A percentile compares a stretch with the other conserved stretches of the same genome.
Conservation (phyloP, 768 basidiomycete genomes). For the Candolleomyces aberdarensis region DNA sequence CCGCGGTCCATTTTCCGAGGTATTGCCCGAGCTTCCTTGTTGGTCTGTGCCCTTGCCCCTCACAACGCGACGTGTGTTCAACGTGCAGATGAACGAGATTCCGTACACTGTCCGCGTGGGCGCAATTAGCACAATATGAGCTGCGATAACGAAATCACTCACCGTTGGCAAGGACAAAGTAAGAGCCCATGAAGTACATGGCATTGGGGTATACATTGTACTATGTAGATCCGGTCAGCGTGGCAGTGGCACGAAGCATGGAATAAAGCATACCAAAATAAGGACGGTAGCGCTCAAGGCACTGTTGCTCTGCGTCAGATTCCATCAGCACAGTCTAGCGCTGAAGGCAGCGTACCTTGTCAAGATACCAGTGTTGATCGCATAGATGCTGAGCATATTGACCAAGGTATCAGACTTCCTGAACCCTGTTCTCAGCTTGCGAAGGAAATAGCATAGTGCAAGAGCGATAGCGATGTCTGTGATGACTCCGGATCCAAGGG, state of each 20-base stretch:
- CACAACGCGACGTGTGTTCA: constrained; percentile 53
- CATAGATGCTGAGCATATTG: constrained; percentile 53
- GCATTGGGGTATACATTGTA: constrained; percentile 49
- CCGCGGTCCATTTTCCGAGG: constrained; percentile 12
- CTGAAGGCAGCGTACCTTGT: constrained; percentile 42
- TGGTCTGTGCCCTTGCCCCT: constrained; percentile 52
- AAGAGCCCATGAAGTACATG: constrained; percentile 55
- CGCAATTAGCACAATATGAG: not conserved
- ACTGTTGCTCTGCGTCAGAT: constrained; percentile 20
- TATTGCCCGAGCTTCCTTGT: constrained; percentile 16
- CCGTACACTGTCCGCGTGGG: constrained; percentile 32
- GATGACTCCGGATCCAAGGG: constrained; percentile 46
- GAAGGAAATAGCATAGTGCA: constrained; percentile 53
- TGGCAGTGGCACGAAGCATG: not conserved
- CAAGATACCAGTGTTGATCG: constrained; percentile 57
- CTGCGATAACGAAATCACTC: constrained; percentile 17
- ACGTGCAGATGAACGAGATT: constrained; percentile 39
- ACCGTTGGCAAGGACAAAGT: constrained; percentile 61
- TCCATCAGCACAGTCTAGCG: not conserved
- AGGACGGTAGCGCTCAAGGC: constrained; percentile 40
- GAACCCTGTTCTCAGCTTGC: constrained; percentile 49
- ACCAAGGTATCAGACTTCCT: constrained; percentile 56
- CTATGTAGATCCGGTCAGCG: constrained; percentile 24
- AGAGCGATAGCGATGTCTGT: constrained; percentile 52
- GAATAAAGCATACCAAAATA: constrained; percentile 26